Conservation (phyloP, 805 yeast species). For the Zygosaccharomyces lentus region DNA sequence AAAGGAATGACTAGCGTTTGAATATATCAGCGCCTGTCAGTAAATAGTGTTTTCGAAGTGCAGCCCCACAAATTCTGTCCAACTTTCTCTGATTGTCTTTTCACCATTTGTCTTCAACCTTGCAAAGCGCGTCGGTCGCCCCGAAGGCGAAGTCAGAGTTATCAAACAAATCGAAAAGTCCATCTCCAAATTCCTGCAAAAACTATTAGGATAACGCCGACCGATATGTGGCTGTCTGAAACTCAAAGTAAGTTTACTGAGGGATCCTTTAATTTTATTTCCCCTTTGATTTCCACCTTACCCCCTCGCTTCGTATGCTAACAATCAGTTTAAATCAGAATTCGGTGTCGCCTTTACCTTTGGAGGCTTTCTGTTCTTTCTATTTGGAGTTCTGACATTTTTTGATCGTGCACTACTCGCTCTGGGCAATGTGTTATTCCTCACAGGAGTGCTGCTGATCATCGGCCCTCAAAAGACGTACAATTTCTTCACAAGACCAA, state of each 20-base stretch:
- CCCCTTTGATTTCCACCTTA: neutral
- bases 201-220: neutral
- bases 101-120: neutral
- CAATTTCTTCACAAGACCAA: constrained; percentile 79
- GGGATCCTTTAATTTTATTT: neutral
- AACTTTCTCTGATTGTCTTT: neutral
- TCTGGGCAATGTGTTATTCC: constrained; percentile 75
- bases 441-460: constrained; percentile 77
- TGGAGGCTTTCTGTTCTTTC: constrained; percentile 68
- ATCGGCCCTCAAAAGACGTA: constrained; percentile 85
- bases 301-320: neutral
- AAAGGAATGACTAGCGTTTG: too few species aligned
- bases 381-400: constrained; percentile 77
- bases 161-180: neutral
- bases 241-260: constrained; percentile 58
- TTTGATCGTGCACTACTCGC: constrained; percentile 89
- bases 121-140: neutral
- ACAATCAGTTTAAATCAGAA: constrained; percentile 42
- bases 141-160: neutral
- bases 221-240: constrained; percentile 64
- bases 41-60: too few species aligned
- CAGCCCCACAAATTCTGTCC: too few species aligned
- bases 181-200: neutral
- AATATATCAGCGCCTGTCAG: too few species aligned
- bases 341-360: constrained; percentile 92